Evolutionary conservation across 2,329 filamentous ascomycete genomes (phyloP), one percentile per base, ranked within the genome.

Genomic region (Ceratocystis cubensis): DNA sequence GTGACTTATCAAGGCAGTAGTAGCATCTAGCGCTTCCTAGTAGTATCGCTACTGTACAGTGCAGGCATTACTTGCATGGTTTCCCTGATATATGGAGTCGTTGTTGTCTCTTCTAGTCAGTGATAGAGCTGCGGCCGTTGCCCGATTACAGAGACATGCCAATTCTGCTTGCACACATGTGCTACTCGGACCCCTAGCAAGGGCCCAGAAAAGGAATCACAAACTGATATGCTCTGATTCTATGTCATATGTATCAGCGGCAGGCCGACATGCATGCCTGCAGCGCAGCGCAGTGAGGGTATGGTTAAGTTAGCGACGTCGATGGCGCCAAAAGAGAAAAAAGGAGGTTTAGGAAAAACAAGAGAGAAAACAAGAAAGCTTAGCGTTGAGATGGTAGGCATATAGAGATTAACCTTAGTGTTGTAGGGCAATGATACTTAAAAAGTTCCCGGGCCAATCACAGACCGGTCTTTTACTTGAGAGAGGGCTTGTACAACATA

Each of bases 151-250:
- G 20, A 59, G 56, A 59, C n/a, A 28, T n/a, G 13, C 30, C 10
- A 8, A 8, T 59, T 41, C 28, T n/a, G 13, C 28, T 8, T 20
- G 1, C 17, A 57, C 17, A 59, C 15, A 59, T 37, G 56, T 59
- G 17, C 56, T 30, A 37, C 56, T 33, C 13, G 56, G 28, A 15
- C 56, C 56, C 56, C 28, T 37, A 20, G 56, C 56, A 59, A 59
- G 56, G 56, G 28, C 28, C 15, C 56, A 59, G 13, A 17, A 59
- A 59, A 59, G 56, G 56, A 59, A 59, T 28, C 56, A n/a, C 63
- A 37, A 33, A 13, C 25, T 50, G 73, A 77, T 81, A 65, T 75
- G 28, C 28, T 59, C 25, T 59, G 56, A 20, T 25, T 37, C 5
- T 10, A 33, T 59, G 25, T 7, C 37, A 41, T 5, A 13, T 37